Evolutionary conservation across 2,329 filamentous ascomycete genomes (phyloP).

Genomic region (Tympanopsis confertula): DNA sequence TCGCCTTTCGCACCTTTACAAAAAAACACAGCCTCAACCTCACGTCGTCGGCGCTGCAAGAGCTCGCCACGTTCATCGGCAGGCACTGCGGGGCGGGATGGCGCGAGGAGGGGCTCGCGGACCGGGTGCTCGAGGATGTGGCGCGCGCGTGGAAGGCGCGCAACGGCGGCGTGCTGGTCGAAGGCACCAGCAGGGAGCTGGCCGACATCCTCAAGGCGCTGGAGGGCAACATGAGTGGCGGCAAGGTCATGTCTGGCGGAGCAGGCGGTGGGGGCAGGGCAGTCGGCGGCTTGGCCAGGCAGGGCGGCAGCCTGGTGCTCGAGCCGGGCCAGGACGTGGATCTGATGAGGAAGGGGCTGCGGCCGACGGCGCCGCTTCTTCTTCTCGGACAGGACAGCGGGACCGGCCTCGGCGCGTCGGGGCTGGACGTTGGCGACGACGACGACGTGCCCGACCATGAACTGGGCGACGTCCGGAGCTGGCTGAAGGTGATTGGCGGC

Average conservation of each 20-base stretch:
- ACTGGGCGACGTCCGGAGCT: constrained; percentile 58
- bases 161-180: constrained; percentile 81
- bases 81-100: constrained; percentile 91
- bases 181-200: constrained; percentile 64
- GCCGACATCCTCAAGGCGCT: constrained; percentile 73
- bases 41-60: constrained; percentile 73
- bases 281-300: no score
- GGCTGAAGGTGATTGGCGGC: constrained; percentile 73
- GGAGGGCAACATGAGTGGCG: constrained; percentile 79
- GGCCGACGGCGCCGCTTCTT: constrained; percentile 28
- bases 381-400: constrained; percentile 48
- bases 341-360: constrained; percentile 40
- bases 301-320: constrained; percentile 39
- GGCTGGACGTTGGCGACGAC: constrained; percentile 38
- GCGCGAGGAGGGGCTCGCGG: constrained; percentile 87
- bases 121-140: constrained; percentile 82
- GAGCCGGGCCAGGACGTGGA: constrained; percentile 39
- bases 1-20: constrained; percentile 91
- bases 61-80: constrained; percentile 80
- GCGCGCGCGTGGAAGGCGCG: constrained; percentile 85
- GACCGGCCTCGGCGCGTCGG: constrained; percentile 51
- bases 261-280: constrained; percentile 41
- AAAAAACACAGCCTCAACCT: constrained; percentile 95
- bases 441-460: constrained; percentile 46
- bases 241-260: constrained; percentile 45